Percentiles rank a stretch among this genome's conserved stretches.
Conservation (phyloP, 495 filamentous ascomycete species). For the Podospora tetraspora region DNA sequence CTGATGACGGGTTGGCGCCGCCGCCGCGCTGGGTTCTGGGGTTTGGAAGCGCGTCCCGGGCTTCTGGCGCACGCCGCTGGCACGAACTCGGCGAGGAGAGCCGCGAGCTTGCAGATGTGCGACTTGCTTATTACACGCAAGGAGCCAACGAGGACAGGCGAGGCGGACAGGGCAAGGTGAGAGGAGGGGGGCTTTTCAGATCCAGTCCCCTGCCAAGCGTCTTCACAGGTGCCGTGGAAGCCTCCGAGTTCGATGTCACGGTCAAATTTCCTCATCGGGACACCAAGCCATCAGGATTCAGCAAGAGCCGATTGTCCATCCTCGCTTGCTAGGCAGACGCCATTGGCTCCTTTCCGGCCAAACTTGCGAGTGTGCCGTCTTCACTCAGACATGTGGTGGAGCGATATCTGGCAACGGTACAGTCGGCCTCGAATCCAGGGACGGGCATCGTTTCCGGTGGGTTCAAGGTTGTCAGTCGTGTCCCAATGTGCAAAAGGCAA, state of each 20-base stretch:
- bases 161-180: neutral
- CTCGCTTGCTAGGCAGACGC: conserved; percentile 17
- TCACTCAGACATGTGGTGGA: neutral
- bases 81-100: neutral
- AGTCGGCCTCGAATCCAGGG: neutral
- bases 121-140: neutral
- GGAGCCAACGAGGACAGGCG: neutral
- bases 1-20: neutral
- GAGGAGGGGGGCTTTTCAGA: neutral
- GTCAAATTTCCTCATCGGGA: conserved; percentile 10
- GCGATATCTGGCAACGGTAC: neutral
- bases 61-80: neutral
- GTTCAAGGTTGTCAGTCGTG: neutral
- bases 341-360: conserved; percentile 16
- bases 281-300: neutral
- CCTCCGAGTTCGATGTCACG: neutral
- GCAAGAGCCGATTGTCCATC: conserved; percentile 4
- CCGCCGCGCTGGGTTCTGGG: neutral
- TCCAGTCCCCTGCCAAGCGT: conserved; percentile 4
- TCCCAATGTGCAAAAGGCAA: neutral
- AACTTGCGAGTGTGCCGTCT: neutral
- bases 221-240: neutral
- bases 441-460: neutral
- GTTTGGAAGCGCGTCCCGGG: neutral
- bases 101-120: neutral